A percentile compares a stretch with the other conserved stretches of the same genome.
Evolutionary conservation across 2,329 filamentous ascomycete genomes (phyloP).

Genomic region (Monilinia fructigena): DNA sequence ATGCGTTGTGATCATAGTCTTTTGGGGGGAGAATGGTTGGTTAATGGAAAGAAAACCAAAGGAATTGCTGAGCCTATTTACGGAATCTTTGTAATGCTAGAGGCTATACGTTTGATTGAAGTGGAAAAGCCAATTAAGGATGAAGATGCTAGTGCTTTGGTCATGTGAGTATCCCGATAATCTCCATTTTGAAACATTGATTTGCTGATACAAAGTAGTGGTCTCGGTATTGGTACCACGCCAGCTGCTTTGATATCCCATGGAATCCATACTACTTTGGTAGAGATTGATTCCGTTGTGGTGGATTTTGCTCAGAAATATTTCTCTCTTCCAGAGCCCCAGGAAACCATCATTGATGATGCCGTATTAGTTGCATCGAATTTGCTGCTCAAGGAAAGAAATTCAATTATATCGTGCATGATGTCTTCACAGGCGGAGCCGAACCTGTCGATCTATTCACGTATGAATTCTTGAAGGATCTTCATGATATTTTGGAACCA

Average conservation of each 20-base stretch:
- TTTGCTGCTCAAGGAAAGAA: slow-evolving; percentile 44
- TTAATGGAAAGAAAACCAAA: slow-evolving; percentile 56
- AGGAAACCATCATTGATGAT: slow-evolving; percentile 77
- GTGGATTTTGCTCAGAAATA: slow-evolving; percentile 79
- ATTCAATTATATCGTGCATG: slow-evolving; percentile 94
- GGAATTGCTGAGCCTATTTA: slow-evolving; percentile 86
- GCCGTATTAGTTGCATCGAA: slow-evolving; percentile 67
- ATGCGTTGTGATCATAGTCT: slow-evolving; percentile 94
- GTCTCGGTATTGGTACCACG: slow-evolving; percentile 88
- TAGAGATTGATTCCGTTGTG: slow-evolving; percentile 91
- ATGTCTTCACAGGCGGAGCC: slow-evolving; percentile 95
- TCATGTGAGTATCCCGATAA: slow-evolving; percentile 63
- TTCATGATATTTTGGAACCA: slow-evolving; percentile 69
- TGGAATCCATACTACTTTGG: slow-evolving; percentile 86
- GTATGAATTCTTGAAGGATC: slow-evolving; percentile 71
- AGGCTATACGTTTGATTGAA: slow-evolving; percentile 81
- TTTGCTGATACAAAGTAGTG: slow-evolving; percentile 49
- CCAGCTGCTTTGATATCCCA: slow-evolving; percentile 83
- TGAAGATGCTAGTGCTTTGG: slow-evolving; percentile 72
- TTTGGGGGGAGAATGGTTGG: slow-evolving; percentile 86
- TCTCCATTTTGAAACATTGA: background rate
- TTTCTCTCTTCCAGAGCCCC: slow-evolving; percentile 75
- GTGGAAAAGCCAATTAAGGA: slow-evolving; percentile 53
- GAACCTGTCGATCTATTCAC: slow-evolving; percentile 90
- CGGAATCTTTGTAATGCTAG: slow-evolving; percentile 92